Percentiles rank a stretch among this genome's conserved stretches.
These are phyloP conservation scores for Cystobasidiaceae sp. DNA, from an alignment of 1,284 basidiomycete genomes.

Conservation along the genomic window DNA sequence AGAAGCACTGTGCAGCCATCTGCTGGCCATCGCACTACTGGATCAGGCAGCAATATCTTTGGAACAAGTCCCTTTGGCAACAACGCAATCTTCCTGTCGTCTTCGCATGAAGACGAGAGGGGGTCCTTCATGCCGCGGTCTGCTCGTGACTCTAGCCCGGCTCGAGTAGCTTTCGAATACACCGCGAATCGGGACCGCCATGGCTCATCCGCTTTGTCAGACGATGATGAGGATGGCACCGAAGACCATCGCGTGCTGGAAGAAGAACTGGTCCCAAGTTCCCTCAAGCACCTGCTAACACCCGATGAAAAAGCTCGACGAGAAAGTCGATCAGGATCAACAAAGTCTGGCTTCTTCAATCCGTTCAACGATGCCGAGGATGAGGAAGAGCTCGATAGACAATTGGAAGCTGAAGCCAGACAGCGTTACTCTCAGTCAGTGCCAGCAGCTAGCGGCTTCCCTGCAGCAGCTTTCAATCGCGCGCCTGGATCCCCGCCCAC, in stretches of 20 bases:
- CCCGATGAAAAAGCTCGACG: constrained; percentile 13
- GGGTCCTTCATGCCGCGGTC: constrained; percentile 5
- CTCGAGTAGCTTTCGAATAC: not conserved
- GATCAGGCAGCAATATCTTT: constrained; percentile 5
- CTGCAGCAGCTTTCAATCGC: constrained; percentile 3
- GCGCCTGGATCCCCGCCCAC: constrained; percentile 28
- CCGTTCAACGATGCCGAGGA: constrained; percentile 21
- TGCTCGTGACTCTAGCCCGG: not conserved
- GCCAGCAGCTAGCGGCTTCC: not conserved
- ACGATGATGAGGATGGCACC: constrained; percentile 16
- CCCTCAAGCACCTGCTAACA: constrained; percentile 26
- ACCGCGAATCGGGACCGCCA: not conserved
- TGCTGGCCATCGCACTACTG: not conserved
- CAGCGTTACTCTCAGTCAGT: constrained; percentile 10
- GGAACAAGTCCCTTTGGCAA: constrained; percentile 31
- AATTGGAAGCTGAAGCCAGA: not conserved
- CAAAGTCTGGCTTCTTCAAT: constrained; percentile 27
- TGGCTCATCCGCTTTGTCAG: not conserved
- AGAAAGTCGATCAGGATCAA: constrained; percentile 5
- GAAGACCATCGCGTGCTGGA: constrained; percentile 12
- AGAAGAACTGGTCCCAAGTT: constrained; percentile 26
- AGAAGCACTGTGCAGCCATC: not conserved
- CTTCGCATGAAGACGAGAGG: constrained; percentile 11
- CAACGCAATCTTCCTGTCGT: constrained; percentile 30
- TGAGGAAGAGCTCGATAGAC: constrained; percentile 8